These are phyloP conservation scores for Fusarium poae DNA, from an alignment of 2,329 filamentous ascomycete genomes.

Conservation along the genomic window DNA sequence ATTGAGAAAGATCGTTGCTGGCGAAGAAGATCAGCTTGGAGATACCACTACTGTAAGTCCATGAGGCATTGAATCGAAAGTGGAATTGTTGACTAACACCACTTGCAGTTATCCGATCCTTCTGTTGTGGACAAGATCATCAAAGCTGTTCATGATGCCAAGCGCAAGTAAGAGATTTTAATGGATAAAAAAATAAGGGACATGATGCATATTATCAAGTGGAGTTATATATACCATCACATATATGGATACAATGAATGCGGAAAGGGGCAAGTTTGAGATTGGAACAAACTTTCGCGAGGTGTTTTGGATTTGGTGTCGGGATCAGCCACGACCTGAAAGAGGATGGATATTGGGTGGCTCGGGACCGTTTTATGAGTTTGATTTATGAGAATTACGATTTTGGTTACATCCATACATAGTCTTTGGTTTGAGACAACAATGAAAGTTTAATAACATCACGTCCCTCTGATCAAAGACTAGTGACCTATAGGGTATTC, in stretches of 20 bases:
- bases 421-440: constrained; percentile 28
- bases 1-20: constrained; percentile 94
- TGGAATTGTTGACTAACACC: constrained; percentile 32
- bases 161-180: constrained; percentile 62
- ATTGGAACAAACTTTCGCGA: constrained; percentile 35
- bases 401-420: constrained; percentile 18
- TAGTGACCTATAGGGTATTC: background rate
- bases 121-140: constrained; percentile 92
- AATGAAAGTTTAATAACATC: constrained; percentile 33
- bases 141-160: constrained; percentile 75
- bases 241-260: constrained; percentile 47
- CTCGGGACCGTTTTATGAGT: constrained; percentile 36
- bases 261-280: constrained; percentile 28
- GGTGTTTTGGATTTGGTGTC: constrained; percentile 48
- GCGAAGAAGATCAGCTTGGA: constrained; percentile 96
- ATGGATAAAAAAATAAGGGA: constrained; percentile 4
- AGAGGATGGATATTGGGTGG: constrained; percentile 37
- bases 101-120: constrained; percentile 83
- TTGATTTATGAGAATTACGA: constrained; percentile 45
- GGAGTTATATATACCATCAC: constrained; percentile 51
- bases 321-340: constrained; percentile 41
- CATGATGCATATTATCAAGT: constrained; percentile 37
- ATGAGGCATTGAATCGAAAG: background rate
- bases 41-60: constrained; percentile 87
- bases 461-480: background rate